Conservation (phyloP, 106 monocot genomes). For the Dendrobium catenatum region DNA sequence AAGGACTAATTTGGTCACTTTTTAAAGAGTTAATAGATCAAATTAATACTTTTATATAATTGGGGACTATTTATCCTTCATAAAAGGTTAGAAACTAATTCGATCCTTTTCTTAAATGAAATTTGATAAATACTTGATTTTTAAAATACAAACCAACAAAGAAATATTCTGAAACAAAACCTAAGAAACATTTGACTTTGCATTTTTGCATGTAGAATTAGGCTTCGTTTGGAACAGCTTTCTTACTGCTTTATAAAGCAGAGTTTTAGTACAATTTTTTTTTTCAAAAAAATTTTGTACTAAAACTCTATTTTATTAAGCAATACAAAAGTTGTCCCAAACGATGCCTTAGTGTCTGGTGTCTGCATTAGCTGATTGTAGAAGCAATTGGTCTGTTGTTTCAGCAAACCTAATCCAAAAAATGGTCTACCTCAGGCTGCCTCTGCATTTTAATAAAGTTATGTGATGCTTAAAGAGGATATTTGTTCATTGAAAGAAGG, state of each 20-base stretch:
- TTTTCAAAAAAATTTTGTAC: too few species aligned
- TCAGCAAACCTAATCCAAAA: not conserved
- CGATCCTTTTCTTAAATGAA: too few species aligned
- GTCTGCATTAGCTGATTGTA: not conserved
- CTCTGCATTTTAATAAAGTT: not conserved
- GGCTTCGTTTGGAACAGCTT: not conserved
- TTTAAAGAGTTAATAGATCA: too few species aligned
- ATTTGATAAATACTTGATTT: not conserved
- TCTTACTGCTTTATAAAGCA: too few species aligned
- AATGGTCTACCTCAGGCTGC: not conserved
- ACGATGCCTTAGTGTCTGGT: too few species aligned
- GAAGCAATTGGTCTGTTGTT: not conserved
- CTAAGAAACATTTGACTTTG: not conserved
- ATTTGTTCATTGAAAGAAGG: not conserved
- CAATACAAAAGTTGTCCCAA: too few species aligned
- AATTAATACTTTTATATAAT: too few species aligned
- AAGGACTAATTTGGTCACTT: too few species aligned
- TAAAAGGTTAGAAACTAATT: too few species aligned
- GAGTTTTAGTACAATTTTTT: too few species aligned
- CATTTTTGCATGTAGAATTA: not conserved
- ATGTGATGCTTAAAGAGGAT: not conserved
- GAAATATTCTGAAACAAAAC: not conserved
- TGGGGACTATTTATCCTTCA: too few species aligned
- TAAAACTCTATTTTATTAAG: too few species aligned
- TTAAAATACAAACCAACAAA: not conserved